phyloP scores from a whole-genome alignment of 345 rosid genomes.

The Microcos paniculata region DNA sequence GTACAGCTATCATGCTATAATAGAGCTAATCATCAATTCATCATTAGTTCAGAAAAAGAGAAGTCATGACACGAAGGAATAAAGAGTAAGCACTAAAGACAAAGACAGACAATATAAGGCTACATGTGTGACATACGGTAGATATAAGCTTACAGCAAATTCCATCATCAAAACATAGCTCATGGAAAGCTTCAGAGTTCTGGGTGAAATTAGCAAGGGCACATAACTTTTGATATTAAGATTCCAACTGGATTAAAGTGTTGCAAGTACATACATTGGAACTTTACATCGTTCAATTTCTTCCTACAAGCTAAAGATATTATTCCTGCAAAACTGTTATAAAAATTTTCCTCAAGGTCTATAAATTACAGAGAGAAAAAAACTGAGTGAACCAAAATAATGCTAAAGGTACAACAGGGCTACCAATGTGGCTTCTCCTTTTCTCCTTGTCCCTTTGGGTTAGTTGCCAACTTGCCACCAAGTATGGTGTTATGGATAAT shows the following conservation, averaged over 20 bases:
- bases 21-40: neutral
- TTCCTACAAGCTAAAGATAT: conserved; percentile 29
- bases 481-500: conserved; percentile 21
- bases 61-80: neutral
- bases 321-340: conserved; percentile 43
- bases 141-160: neutral
- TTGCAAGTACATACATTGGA: conserved; percentile 26
- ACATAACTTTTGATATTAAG: conserved; percentile 17
- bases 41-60: neutral
- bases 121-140: no score
- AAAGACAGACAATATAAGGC: neutral
- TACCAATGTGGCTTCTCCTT: conserved; percentile 20
- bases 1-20: neutral
- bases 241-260: conserved; percentile 21
- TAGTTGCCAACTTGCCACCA: conserved; percentile 21
- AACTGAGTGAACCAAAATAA: conserved; percentile 22
- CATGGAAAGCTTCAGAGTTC: neutral
- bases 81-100: neutral
- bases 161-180: neutral
- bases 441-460: conserved; percentile 23
- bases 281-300: conserved; percentile 31
- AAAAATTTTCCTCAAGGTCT: conserved; percentile 17
- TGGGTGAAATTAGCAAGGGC: neutral
- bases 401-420: conserved; percentile 31
- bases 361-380: conserved; percentile 37